Base-by-base conservation (phyloP, 306 rosid species). In the Rubus idaeus region DNA sequence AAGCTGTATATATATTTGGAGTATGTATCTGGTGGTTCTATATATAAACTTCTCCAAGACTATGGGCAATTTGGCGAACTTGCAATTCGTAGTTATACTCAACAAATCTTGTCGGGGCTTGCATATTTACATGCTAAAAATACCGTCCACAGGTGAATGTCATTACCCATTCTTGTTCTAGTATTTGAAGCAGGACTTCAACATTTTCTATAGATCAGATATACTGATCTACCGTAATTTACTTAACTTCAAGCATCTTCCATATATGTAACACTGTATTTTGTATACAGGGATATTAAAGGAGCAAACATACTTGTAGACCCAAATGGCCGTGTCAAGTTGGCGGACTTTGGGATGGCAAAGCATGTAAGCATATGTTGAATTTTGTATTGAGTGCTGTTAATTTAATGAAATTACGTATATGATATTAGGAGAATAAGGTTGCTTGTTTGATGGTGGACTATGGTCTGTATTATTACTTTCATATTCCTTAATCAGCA, bases 261-360 rank as follows among this genome's bases (percentile, higher is more conserved):
- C 60, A 52, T 82, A 68, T 37, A 26, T 57, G 37, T 68, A 61
- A 74, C 51, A 78, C 78, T 83, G 45, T 49, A 35, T 81, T 75
- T 74, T 49, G 62, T 85, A 45, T 79, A 77, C 87, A 96, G 99
- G 96, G 97, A 96, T 83, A 89, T 96, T 78, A 92, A 96, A 81
- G 99, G 98, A 82, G 99, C 98, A 84, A 96, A 96, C 86, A 96
- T 96, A 84, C 89, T 96, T 45, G 98, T 96, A 42, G 99, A 96
- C 88, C 98, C 97, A 78, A 86, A 75, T 83, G 98, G 99, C 50
- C 91, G 96, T 53, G 92, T 96, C 81, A 96, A 92, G 85, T 83
- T 96, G 88, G 99, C 96, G 58, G 99, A 96, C 83, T 96, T 96
- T 88, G 98, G 99, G 87, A 96, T 96, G 99, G 99, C 99, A 70